Evolutionary conservation across 495 filamentous ascomycete genomes (phyloP).

Genomic region (Xylaria grammica): DNA sequence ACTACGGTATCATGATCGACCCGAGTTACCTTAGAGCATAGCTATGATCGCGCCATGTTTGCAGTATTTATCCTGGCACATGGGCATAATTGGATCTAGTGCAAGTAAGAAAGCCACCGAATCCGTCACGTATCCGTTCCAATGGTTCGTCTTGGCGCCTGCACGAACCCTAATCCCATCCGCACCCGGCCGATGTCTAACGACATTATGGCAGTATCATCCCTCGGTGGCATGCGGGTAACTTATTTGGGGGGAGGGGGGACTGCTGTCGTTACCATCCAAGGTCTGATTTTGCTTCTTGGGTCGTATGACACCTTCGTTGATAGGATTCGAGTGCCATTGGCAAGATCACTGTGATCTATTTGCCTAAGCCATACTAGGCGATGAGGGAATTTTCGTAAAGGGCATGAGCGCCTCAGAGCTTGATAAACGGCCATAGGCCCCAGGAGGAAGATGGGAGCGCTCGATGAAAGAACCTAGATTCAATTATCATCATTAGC

Average conservation of each 20-base stretch:
- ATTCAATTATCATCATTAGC: not conserved
- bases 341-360: not conserved
- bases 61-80: not conserved
- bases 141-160: constrained; percentile 16
- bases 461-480: not conserved
- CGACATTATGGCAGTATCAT: not conserved
- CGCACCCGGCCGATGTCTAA: constrained; percentile 8
- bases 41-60: no score
- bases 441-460: not conserved
- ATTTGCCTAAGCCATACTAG: not conserved
- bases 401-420: not conserved
- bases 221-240: not conserved
- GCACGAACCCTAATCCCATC: not conserved
- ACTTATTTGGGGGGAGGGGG: not conserved
- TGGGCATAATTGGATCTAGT: constrained; percentile 10
- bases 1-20: no score
- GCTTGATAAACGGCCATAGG: not conserved
- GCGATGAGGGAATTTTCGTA: not conserved
- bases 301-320: not conserved
- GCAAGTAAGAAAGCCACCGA: not conserved
- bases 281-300: not conserved
- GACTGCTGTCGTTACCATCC: not conserved
- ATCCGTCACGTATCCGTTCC: not conserved
- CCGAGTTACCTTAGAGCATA: no score
- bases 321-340: not conserved